Evolutionary conservation across 129 eudicot genomes (phyloP).

Genomic region (Helianthus annuus): DNA sequence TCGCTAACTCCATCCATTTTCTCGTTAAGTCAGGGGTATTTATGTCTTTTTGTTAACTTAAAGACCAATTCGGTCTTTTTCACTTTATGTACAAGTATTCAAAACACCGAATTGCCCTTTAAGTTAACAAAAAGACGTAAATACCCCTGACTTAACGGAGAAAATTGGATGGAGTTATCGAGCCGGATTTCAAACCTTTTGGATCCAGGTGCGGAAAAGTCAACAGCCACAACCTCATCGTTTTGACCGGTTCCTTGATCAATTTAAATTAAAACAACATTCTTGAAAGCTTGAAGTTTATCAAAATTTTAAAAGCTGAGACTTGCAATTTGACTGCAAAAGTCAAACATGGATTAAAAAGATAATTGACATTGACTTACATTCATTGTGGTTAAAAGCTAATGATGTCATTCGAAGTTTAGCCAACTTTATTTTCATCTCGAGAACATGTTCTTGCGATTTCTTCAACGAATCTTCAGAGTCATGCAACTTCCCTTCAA

Average conservation of each 20-base stretch:
- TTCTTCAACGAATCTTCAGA: conserved; percentile 68
- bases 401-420: conserved; percentile 78
- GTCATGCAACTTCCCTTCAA: conserved; percentile 54
- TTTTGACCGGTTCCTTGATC: background rate
- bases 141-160: too few relatives aligned
- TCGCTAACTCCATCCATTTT: too few relatives aligned
- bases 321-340: conserved; percentile 7
- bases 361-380: conserved; percentile 47
- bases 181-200: too few relatives aligned
- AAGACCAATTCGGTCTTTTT: too few relatives aligned
- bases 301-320: background rate
- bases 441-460: conserved; percentile 71
- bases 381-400: conserved; percentile 46
- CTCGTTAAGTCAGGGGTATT: too few relatives aligned
- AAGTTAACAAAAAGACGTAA: too few relatives aligned
- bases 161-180: too few relatives aligned
- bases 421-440: conserved; percentile 71
- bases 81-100: too few relatives aligned
- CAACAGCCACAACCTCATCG: background rate
- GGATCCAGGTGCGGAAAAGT: too few relatives aligned
- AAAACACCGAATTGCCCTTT: too few relatives aligned
- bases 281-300: conserved; percentile 11
- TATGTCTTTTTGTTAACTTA: too few relatives aligned
- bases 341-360: background rate
- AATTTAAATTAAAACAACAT: conserved; percentile 1